Evolutionary conservation across 2,329 filamentous ascomycete species (phyloP).

Genomic region (Aspergillus hiratsukae): DNA sequence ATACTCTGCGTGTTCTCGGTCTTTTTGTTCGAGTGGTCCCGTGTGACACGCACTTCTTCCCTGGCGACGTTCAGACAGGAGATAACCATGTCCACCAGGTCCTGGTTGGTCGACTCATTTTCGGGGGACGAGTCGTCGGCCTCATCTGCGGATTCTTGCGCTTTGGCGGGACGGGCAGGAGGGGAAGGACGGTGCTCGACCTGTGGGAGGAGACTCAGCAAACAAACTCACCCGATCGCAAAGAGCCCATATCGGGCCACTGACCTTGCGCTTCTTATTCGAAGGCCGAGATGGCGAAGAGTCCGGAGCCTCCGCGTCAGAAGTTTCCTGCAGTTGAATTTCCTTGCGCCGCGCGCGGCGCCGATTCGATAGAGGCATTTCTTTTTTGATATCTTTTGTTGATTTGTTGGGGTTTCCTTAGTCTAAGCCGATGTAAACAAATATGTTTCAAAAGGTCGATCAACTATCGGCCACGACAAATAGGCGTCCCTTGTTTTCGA

Average conservation of each 20-base stretch:
- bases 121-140: slow-evolving; percentile 40
- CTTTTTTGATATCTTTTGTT: slow-evolving; percentile 4
- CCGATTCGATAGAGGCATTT: slow-evolving; percentile 43
- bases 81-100: slow-evolving; percentile 46
- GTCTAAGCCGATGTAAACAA: neutral
- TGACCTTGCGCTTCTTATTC: slow-evolving; percentile 47
- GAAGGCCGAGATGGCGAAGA: slow-evolving; percentile 46
- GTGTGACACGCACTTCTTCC: slow-evolving; percentile 41
- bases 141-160: slow-evolving; percentile 38
- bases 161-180: slow-evolving; percentile 28
- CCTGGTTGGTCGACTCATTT: slow-evolving; percentile 41
- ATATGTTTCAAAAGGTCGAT: neutral
- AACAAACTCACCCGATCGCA: slow-evolving; percentile 1
- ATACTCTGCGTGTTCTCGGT: slow-evolving; percentile 45
- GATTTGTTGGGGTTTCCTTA: neutral
- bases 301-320: slow-evolving; percentile 43
- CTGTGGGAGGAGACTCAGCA: slow-evolving; percentile 12
- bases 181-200: slow-evolving; percentile 33
- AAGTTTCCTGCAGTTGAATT: slow-evolving; percentile 41
- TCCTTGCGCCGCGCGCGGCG: slow-evolving; percentile 45
- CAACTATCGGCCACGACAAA: neutral
- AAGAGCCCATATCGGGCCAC: neutral
- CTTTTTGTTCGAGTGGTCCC: slow-evolving; percentile 44
- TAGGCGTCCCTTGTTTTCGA: neutral
- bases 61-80: slow-evolving; percentile 42